Base-by-base conservation (phyloP, 495 filamentous ascomycete species). In the Cryomyces minteri region DNA sequence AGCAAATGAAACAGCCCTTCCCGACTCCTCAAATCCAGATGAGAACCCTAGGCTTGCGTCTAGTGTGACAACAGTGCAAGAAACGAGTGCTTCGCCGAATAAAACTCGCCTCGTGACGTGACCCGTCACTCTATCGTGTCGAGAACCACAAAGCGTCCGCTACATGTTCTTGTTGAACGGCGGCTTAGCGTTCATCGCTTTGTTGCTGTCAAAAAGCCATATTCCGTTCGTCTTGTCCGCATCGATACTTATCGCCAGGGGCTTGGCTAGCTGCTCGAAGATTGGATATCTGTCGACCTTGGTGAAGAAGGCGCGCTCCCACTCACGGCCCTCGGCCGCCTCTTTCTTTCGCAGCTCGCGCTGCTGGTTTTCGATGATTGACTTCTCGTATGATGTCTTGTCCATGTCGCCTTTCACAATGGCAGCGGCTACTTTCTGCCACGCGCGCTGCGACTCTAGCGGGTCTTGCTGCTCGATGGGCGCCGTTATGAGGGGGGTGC, bases 331-430 rank as follows among this genome's bases (percentile, higher is more conserved):
- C 54, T 88, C 82, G 9, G 71, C 69, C 62, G 79, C 79, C 62
- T 98, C 90, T 54, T 71, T 69, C 58, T 77, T 81, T 51, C 90
- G 77, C 66, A 88, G 59, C 52, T 87, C 82, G 6, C 90, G 76
- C 64, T 98, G 92, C 31, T 76, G 75, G 46, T 84, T 85, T 61
- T 98, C 90, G 50, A 98, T 94, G 59, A 85, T 81, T 34, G 71
- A 71, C 66, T 98, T 98, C 64, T 88, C 80, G 5, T 56, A 51
- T 4, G 77, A 74, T 5, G 84, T 82, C 8, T 71, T 67, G 45
- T 94, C 84, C 71, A 94, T 82, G 55, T 98, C 84, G 39, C 83
- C 80, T 44, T 72, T 74, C 25, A 71, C 62, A 47, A 96, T 94
- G 31, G 76, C 84, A 6, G 69, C 65, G 0, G 87, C 84, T 12